A percentile compares a stretch with the other conserved stretches of the same genome.
phyloP scores from a whole-genome alignment of 768 basidiomycete genomes.

The Mycena rosella region DNA sequence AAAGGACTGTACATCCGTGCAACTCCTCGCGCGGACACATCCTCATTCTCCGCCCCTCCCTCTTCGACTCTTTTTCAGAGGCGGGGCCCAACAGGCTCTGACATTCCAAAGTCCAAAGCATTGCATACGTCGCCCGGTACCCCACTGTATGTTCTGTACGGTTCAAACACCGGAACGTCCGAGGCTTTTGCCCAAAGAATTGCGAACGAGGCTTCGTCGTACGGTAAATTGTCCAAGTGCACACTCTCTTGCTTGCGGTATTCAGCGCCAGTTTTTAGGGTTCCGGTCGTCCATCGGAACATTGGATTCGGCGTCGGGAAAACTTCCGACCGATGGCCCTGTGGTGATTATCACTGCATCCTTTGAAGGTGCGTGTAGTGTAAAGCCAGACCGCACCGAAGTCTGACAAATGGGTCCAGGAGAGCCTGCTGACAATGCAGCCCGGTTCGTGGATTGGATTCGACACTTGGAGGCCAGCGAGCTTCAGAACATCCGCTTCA shows the following conservation, averaged over 20 bases:
- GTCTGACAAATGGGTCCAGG: no score
- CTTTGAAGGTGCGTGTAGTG: slow-evolving; percentile 58
- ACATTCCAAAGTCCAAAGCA: no score
- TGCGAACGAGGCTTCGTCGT: neutral
- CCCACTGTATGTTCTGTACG: neutral
- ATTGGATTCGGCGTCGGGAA: slow-evolving; percentile 53
- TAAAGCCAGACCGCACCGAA: no score
- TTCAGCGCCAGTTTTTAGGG: slow-evolving; percentile 41
- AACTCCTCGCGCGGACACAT: slow-evolving; percentile 44
- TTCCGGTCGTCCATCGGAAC: slow-evolving; percentile 54
- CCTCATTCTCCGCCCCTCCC: no score
- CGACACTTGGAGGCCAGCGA: no score
- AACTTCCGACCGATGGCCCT: slow-evolving; percentile 57
- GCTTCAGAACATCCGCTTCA: no score
- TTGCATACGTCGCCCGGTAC: neutral
- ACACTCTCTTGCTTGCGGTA: no score
- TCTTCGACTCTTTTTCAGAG: no score
- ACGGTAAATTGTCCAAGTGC: neutral
- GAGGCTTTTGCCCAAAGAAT: neutral
- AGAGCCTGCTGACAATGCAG: no score
- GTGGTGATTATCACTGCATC: slow-evolving; percentile 61
- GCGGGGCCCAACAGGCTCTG: no score
- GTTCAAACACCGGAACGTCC: neutral
- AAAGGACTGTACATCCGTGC: slow-evolving; percentile 55
- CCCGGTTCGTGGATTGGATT: no score